phyloP scores from a whole-genome alignment of 1,284 basidiomycete species.

The Crucibulum parvulum region DNA sequence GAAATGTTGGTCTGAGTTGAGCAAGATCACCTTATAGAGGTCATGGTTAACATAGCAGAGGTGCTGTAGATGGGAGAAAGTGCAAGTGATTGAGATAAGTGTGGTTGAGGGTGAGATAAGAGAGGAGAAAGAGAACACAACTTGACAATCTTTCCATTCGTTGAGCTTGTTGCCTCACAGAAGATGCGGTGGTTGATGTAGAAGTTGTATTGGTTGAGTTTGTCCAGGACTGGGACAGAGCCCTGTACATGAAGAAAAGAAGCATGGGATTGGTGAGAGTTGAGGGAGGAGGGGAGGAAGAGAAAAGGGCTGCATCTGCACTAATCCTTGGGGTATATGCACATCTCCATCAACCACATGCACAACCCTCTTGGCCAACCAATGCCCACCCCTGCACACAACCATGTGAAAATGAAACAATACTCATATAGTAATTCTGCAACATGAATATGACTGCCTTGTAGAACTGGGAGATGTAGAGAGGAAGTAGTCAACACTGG shows the following conservation, averaged over 20 bases:
- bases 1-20: slow-evolving; percentile 82
- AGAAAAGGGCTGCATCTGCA: no score
- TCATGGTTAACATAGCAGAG: slow-evolving; percentile 94
- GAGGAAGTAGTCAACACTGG: slow-evolving; percentile 97
- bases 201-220: slow-evolving; percentile 93
- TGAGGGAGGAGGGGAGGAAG: no score
- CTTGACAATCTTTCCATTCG: slow-evolving; percentile 85
- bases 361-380: no score
- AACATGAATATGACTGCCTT: slow-evolving; percentile 97
- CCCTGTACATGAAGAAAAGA: slow-evolving; percentile 57
- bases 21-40: slow-evolving; percentile 86
- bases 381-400: no score
- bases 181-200: slow-evolving; percentile 91
- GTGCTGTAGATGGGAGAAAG: slow-evolving; percentile 58
- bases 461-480: slow-evolving; percentile 96
- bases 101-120: no score
- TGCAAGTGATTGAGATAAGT: background rate
- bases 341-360: no score
- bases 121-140: slow-evolving; percentile 38
- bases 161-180: slow-evolving; percentile 86
- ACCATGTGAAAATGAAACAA: background rate
- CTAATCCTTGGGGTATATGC: no score
- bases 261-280: no score
- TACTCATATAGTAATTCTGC: slow-evolving; percentile 87
- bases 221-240: slow-evolving; percentile 89